phyloP scores from a whole-genome alignment of 345 rosid species.

The Aquilaria yunnanensis region DNA sequence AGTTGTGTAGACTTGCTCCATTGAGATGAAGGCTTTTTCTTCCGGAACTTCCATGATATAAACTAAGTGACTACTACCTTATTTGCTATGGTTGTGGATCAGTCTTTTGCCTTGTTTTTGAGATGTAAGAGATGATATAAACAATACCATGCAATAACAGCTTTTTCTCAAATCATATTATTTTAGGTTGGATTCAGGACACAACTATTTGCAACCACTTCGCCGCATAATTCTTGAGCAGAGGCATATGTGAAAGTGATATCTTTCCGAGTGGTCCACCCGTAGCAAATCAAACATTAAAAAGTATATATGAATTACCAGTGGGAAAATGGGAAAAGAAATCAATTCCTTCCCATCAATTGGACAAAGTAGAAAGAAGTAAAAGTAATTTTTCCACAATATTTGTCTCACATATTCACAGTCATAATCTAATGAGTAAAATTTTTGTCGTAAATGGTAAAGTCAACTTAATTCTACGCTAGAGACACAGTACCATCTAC shows the following conservation, averaged over 20 bases:
- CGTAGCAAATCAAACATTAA: conserved; percentile 22
- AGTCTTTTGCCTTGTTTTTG: conserved; percentile 10
- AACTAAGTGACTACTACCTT: conserved; percentile 5
- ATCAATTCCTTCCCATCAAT: too few species aligned
- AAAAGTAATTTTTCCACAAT: too few species aligned
- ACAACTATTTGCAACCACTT: conserved; percentile 13
- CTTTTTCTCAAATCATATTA: conserved; percentile 7
- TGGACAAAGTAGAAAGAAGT: too few species aligned
- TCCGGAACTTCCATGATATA: conserved; percentile 3
- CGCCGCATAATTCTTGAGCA: conserved; percentile 27
- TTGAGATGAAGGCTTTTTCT: conserved; percentile 23
- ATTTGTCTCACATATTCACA: too few species aligned
- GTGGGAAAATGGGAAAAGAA: too few species aligned
- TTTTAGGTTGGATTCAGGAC: too few species aligned
- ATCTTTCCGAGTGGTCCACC: conserved; percentile 27
- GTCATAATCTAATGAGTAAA: too few species aligned
- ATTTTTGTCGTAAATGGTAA: too few species aligned
- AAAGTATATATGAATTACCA: too few species aligned
- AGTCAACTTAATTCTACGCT: too few species aligned
- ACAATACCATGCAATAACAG: conserved; percentile 26
- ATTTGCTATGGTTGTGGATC: conserved; percentile 19
- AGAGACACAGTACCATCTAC: too few species aligned
- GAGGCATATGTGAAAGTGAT: conserved; percentile 27
- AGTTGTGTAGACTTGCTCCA: conserved; percentile 39
- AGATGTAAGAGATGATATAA: conserved; percentile 20